These are phyloP conservation scores for Pseudogymnoascus sp. DNA, from an alignment of 2,329 filamentous ascomycete genomes.

Conservation along the genomic window DNA sequence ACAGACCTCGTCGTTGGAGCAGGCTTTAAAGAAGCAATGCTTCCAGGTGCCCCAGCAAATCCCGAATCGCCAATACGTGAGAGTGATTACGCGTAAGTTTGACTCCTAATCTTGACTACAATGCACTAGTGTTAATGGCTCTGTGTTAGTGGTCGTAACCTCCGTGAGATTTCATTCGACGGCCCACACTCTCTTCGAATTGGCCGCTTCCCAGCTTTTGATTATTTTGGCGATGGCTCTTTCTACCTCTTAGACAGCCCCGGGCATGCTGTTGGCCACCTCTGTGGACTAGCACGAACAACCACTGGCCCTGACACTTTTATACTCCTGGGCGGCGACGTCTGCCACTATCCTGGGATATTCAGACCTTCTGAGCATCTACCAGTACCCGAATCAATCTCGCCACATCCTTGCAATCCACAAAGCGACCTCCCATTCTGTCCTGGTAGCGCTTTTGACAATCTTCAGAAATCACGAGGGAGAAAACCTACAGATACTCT, in stretches of 20 bases:
- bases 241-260: conserved; percentile 38
- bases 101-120: not conserved
- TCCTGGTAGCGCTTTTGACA: conserved; percentile 19
- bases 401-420: conserved; percentile 31
- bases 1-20: conserved; percentile 46
- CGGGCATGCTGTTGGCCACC: conserved; percentile 36
- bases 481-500: conserved; percentile 20
- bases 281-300: conserved; percentile 36
- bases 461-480: conserved; percentile 21
- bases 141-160: conserved; percentile 19
- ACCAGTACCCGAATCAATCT: conserved; percentile 31
- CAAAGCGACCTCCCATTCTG: conserved; percentile 13
- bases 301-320: conserved; percentile 31
- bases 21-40: conserved; percentile 39
- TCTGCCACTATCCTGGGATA: conserved; percentile 34
- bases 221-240: conserved; percentile 38
- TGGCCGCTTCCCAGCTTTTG: conserved; percentile 33
- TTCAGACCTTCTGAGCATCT: conserved; percentile 32
- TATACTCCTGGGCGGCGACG: conserved; percentile 37
- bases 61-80: conserved; percentile 30
- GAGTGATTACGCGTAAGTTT: conserved; percentile 28
- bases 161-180: conserved; percentile 22
- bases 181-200: conserved; percentile 27
- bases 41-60: conserved; percentile 41
- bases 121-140: not conserved